Evolutionary conservation across 2,329 filamentous ascomycete genomes (phyloP).

Genomic region (Chrysoporthe cubensis): DNA sequence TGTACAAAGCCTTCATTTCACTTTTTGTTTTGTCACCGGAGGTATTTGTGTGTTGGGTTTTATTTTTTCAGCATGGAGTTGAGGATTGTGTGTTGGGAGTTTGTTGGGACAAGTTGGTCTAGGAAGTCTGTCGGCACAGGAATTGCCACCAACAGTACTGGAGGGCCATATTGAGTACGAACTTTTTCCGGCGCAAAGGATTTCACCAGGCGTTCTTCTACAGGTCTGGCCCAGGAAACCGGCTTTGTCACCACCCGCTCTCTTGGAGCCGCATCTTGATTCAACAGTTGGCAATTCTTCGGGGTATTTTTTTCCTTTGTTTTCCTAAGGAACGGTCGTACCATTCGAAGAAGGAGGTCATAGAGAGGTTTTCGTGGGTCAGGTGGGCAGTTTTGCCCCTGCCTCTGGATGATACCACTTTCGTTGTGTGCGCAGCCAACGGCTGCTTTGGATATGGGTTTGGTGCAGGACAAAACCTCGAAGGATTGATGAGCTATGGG

Average conservation of each 20-base stretch:
- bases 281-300: background rate
- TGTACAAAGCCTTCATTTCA: background rate
- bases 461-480: background rate
- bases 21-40: background rate
- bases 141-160: slow-evolving; percentile 3
- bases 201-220: background rate
- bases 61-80: slow-evolving; percentile 32
- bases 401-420: slow-evolving; percentile 2
- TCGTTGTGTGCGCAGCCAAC: background rate
- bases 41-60: background rate
- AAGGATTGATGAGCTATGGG: slow-evolving; percentile 4
- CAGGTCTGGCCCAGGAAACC: background rate
- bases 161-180: background rate
- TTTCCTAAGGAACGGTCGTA: too few relatives aligned
- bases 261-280: background rate
- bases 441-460: background rate
- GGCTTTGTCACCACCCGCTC: background rate
- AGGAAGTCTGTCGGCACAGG: slow-evolving; percentile 3
- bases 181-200: slow-evolving; percentile 5
- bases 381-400: background rate
- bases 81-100: slow-evolving; percentile 5
- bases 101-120: background rate
- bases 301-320: too few relatives aligned
- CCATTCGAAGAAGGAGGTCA: background rate
- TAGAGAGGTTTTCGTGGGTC: background rate